A percentile compares a stretch with the other conserved stretches of the same genome.
Conservation (phyloP, 2,329 filamentous ascomycete species). For the Aspergillus fumigatiaffinis region DNA sequence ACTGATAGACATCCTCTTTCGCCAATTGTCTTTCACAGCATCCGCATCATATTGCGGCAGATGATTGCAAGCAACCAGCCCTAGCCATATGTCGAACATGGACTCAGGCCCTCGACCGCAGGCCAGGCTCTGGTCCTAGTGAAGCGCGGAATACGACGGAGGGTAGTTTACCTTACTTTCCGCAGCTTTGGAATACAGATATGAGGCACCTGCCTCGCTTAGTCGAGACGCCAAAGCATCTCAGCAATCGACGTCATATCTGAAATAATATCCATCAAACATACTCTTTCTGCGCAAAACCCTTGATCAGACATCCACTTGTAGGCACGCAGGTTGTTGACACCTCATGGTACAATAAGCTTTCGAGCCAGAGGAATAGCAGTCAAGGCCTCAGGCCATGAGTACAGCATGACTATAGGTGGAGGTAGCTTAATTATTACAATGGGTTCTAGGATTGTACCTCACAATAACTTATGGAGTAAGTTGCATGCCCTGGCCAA, state of each 20-base stretch:
- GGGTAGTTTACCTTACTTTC: not conserved
- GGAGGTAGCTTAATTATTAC: too few species aligned
- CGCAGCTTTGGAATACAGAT: not conserved
- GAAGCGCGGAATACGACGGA: not conserved
- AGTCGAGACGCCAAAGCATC: not conserved
- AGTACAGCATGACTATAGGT: too few species aligned
- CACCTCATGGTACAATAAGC: too few species aligned
- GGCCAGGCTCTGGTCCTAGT: not conserved
- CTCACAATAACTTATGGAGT: conserved; percentile 21
- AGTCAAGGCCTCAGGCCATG: too few species aligned
- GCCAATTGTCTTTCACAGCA: not conserved
- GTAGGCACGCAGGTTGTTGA: too few species aligned
- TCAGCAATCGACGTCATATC: not conserved
- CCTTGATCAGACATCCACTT: not conserved
- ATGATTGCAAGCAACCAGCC: not conserved
- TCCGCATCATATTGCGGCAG: not conserved
- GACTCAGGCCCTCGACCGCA: not conserved
- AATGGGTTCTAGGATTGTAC: too few species aligned
- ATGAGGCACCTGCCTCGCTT: not conserved
- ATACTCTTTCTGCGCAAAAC: not conserved
- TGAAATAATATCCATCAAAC: not conserved
- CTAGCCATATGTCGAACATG: not conserved
- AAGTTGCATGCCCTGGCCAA: not conserved
- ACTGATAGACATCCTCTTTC: not conserved
- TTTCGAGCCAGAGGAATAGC: too few species aligned